Evolutionary conservation across 2,329 filamentous ascomycete genomes (phyloP).

Genomic region (Neonectria faginata): DNA sequence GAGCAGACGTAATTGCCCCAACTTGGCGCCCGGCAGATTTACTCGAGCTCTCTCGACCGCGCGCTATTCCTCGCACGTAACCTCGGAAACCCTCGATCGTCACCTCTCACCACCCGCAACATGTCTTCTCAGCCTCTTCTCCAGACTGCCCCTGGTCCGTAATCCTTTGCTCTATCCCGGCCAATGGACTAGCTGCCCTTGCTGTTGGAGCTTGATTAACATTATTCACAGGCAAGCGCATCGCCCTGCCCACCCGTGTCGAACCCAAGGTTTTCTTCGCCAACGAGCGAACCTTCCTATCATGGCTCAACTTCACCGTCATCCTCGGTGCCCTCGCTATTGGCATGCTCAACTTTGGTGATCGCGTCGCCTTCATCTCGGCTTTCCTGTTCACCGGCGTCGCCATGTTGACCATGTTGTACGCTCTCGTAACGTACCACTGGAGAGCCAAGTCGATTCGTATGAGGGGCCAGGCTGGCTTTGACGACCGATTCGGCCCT

Average conservation of each 20-base stretch:
- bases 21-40: constrained; percentile 1
- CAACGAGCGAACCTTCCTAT: constrained; percentile 98
- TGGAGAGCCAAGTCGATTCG: constrained; percentile 96
- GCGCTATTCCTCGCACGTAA: constrained; percentile 4
- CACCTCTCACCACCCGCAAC: constrained; percentile 25
- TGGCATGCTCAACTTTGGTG: constrained; percentile 97
- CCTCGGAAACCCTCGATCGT: constrained; percentile 5
- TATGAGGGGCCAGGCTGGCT: constrained; percentile 90
- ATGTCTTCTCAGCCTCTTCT: constrained; percentile 99
- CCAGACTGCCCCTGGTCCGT: constrained; percentile 87
- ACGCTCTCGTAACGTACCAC: constrained; percentile 94
- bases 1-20: background rate
- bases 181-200: constrained; percentile 3
- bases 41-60: constrained; percentile 15
- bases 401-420: constrained; percentile 94
- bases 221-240: constrained; percentile 84
- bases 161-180: background rate
- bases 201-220: constrained; percentile 29
- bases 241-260: constrained; percentile 96
- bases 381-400: constrained; percentile 94
- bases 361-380: constrained; percentile 92
- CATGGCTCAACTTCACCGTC: constrained; percentile 99
- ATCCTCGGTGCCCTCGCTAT: constrained; percentile 96
- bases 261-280: constrained; percentile 99
- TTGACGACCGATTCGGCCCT: constrained; percentile 95